Percentiles rank a stretch among this genome's conserved stretches.
Conservation (phyloP, 1,284 basidiomycete genomes). For the Cutaneotrichosporon daszewskae region DNA sequence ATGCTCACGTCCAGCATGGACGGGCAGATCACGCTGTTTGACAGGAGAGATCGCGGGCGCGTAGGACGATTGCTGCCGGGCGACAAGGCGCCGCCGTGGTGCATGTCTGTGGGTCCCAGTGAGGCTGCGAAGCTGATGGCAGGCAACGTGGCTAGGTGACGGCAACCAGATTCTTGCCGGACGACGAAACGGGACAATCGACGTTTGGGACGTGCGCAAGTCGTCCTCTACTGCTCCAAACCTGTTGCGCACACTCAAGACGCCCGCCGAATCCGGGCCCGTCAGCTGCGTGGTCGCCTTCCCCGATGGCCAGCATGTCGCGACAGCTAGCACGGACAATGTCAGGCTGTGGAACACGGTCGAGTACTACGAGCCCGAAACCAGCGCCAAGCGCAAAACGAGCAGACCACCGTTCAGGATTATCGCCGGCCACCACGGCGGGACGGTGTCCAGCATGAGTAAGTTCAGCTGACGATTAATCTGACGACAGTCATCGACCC, state of each 20-base stretch:
- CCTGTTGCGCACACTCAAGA: conserved; percentile 71
- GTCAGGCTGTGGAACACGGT: conserved; percentile 88
- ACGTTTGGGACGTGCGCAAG: conserved; percentile 87
- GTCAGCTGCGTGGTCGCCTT: conserved; percentile 85
- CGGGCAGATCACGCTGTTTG: conserved; percentile 88
- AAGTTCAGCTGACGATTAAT: conserved; percentile 35
- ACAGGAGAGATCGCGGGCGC: conserved; percentile 56
- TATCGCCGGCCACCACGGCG: conserved; percentile 93
- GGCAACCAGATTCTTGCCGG: conserved; percentile 88
- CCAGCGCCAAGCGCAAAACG: conserved; percentile 52
- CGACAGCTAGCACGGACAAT: conserved; percentile 88
- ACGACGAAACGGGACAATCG: conserved; percentile 80
- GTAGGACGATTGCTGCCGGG: conserved; percentile 80
- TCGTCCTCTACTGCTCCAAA: conserved; percentile 58
- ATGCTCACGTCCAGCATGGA: conserved; percentile 86
- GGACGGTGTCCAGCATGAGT: conserved; percentile 85
- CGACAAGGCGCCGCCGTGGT: conserved; percentile 91
- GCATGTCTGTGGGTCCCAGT: conserved; percentile 64
- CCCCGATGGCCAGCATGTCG: conserved; percentile 83
- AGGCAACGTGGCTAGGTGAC: conserved; percentile 92
- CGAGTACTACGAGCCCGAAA: conserved; percentile 63
- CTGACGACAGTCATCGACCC: conserved; percentile 70
- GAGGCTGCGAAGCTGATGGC: background rate
- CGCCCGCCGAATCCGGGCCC: conserved; percentile 82
- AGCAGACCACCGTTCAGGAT: conserved; percentile 77